Evolutionary conservation across 768 basidiomycete species (phyloP).

Genomic region (Trichaptum fuscoviolaceum): DNA sequence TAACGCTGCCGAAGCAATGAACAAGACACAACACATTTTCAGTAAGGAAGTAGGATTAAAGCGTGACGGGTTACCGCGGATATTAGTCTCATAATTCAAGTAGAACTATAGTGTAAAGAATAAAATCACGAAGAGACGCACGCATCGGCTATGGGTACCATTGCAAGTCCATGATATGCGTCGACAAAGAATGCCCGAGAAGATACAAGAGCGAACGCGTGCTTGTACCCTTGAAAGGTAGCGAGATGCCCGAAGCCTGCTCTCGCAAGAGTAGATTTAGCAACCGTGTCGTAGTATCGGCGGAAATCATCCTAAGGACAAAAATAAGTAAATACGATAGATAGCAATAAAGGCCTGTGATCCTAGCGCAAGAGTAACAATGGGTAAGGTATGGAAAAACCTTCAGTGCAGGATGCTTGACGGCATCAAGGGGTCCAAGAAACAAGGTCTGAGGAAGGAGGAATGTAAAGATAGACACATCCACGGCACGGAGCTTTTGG

Average conservation of each 20-base stretch:
- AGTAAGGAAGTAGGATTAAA: neutral
- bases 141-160: constrained; percentile 86
- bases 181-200: constrained; percentile 84
- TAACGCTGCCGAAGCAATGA: neutral
- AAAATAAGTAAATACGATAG: neutral
- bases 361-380: neutral
- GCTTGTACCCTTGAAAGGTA: constrained; percentile 35
- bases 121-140: constrained; percentile 30
- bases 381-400: neutral
- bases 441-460: neutral
- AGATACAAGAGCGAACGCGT: constrained; percentile 64
- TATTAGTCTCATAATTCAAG: no score
- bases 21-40: neutral
- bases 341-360: neutral
- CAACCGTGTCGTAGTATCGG: constrained; percentile 19
- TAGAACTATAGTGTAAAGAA: neutral
- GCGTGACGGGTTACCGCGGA: neutral
- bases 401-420: neutral
- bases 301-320: constrained; percentile 21
- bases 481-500: neutral
- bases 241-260: constrained; percentile 14
- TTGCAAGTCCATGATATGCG: constrained; percentile 69
- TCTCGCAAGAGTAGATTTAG: constrained; percentile 9
- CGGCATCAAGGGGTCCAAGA: neutral
- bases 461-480: neutral